These are phyloP conservation scores for Pontederia paniculata DNA, from an alignment of 176 grass and related monocot genomes.

Conservation along the genomic window DNA sequence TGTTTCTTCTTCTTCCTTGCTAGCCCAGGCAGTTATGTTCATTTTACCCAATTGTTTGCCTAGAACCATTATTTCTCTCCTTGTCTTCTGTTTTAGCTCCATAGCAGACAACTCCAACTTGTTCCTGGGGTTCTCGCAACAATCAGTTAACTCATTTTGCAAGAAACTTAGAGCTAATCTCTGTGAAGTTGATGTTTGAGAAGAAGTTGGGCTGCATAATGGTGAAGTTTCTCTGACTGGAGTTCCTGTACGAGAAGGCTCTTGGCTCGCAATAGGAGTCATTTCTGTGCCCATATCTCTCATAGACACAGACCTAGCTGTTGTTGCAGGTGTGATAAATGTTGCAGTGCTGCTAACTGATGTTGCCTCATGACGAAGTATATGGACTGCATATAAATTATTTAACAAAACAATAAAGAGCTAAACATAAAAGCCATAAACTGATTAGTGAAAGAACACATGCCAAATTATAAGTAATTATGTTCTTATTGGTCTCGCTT, in stretches of 20 bases:
- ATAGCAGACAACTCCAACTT: constrained; percentile 40
- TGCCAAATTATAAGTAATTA: too few relatives aligned
- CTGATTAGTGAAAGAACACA: too few relatives aligned
- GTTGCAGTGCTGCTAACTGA: constrained; percentile 40
- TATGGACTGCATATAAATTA: constrained; percentile 48
- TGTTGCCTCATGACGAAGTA: constrained; percentile 41
- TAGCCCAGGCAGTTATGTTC: constrained; percentile 78
- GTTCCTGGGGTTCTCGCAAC: constrained; percentile 30
- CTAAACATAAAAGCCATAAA: too few relatives aligned
- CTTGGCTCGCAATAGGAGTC: constrained; percentile 84
- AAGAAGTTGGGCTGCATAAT: constrained; percentile 51
- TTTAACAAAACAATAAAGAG: constrained; percentile 4
- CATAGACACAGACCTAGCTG: constrained; percentile 83
- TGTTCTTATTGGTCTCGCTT: too few relatives aligned
- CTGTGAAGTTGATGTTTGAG: constrained; percentile 45
- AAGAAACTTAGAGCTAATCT: constrained; percentile 16
- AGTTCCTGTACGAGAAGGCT: constrained; percentile 77
- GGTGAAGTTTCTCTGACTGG: constrained; percentile 42
- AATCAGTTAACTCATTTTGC: constrained; percentile 21
- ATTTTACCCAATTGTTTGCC: constrained; percentile 77
- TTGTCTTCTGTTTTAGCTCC: constrained; percentile 60
- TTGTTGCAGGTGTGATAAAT: constrained; percentile 51
- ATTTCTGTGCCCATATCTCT: constrained; percentile 98
- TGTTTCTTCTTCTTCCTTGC: constrained; percentile 76
- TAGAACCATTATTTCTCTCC: constrained; percentile 83